These are phyloP conservation scores for Hippophae rhamnoides DNA, from an alignment of 306 rosid species.

Conservation along the genomic window DNA sequence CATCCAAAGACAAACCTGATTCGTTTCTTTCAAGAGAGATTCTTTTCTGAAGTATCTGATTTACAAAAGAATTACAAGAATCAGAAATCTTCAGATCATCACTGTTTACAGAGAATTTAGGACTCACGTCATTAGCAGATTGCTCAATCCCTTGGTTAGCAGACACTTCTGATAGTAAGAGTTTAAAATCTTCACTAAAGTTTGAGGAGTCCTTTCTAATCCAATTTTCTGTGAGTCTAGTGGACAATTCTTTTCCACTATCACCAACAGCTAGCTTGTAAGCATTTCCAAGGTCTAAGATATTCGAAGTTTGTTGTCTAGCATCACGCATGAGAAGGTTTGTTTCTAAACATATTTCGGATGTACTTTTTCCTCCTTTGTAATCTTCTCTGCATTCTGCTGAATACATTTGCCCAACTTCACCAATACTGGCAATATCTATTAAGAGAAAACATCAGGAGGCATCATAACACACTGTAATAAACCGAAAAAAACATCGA, in stretches of 20 bases:
- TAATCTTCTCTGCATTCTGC: conserved; percentile 27
- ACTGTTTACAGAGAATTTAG: conserved; percentile 51
- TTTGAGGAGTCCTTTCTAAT: conserved; percentile 67
- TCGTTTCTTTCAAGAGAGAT: conserved; percentile 84
- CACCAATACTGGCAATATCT: conserved; percentile 28
- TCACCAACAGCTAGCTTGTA: conserved; percentile 61
- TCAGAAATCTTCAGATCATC: conserved; percentile 56
- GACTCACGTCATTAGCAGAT: conserved; percentile 49
- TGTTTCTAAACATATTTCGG: conserved; percentile 45
- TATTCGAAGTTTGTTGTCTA: conserved; percentile 39
- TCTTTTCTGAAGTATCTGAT: conserved; percentile 59
- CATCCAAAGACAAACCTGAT: conserved; percentile 79
- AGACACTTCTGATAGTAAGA: conserved; percentile 59
- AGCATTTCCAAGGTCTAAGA: conserved; percentile 86
- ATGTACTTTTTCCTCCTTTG: conserved; percentile 29
- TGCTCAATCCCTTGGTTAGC: conserved; percentile 48
- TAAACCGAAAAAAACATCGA: conserved; percentile 2
- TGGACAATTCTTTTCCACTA: conserved; percentile 57
- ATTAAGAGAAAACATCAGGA: conserved; percentile 9
- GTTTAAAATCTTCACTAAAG: conserved; percentile 68
- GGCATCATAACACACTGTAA: conserved; percentile 8
- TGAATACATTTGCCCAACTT: conserved; percentile 23
- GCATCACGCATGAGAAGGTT: conserved; percentile 29
- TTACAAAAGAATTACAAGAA: conserved; percentile 42
- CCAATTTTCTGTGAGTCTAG: conserved; percentile 60